Conservation (phyloP, 73 alveolate species). For the Tetrahymena borealis region DNA sequence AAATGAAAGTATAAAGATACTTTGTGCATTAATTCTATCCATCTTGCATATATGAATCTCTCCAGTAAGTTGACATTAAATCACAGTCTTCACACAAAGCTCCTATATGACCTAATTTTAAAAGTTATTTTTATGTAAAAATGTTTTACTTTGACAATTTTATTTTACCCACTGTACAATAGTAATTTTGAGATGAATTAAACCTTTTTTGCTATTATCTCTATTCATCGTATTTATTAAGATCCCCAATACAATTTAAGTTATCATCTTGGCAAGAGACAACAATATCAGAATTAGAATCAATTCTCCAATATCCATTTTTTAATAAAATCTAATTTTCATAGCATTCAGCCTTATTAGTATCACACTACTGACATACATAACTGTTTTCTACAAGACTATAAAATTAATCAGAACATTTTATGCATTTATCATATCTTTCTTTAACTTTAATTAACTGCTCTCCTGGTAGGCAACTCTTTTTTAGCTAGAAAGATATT, state of each 20-base stretch:
- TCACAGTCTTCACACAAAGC: not conserved
- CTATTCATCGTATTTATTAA: not conserved
- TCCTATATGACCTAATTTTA: not conserved
- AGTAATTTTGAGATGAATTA: not conserved
- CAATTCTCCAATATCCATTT: not conserved
- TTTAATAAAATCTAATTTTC: not conserved
- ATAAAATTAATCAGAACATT: not conserved
- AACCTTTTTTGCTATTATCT: not conserved
- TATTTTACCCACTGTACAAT: not conserved
- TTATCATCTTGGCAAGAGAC: not conserved
- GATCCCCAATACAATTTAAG: not conserved
- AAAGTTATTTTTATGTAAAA: not conserved
- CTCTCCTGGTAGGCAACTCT: not conserved
- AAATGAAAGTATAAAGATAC: not conserved
- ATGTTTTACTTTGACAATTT: not conserved
- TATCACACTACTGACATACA: not conserved
- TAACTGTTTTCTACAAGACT: not conserved
- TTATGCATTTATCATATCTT: not conserved
- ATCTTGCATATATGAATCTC: not conserved
- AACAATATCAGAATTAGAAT: not conserved
- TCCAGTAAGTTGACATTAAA: not conserved
- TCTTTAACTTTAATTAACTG: not conserved
- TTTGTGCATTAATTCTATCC: not conserved
- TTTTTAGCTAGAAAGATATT: not conserved
- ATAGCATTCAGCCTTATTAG: not conserved